Conservation (phyloP, 75 land plant species). For the Pinus albicaulis region DNA sequence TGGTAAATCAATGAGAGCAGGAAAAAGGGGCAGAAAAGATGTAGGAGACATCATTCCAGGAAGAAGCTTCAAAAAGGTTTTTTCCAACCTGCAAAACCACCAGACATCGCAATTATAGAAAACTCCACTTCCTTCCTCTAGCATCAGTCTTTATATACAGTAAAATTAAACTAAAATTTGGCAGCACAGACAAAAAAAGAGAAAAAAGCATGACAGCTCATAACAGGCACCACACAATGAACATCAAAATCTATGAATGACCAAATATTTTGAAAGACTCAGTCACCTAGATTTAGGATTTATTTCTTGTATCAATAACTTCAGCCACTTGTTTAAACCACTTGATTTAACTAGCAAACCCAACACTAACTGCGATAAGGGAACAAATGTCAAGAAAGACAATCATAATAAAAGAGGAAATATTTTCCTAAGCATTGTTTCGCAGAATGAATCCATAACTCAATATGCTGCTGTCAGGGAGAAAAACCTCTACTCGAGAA, state of each 20-base stretch:
- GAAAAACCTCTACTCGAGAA: neutral
- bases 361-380: neutral
- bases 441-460: neutral
- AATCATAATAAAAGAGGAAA: neutral
- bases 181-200: neutral
- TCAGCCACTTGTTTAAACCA: neutral
- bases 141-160: neutral
- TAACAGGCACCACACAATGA: neutral
- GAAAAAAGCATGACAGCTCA: neutral
- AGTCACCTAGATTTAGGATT: neutral
- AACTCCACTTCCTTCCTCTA: neutral
- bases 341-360: neutral
- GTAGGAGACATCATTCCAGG: conserved; percentile 75
- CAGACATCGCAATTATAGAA: neutral
- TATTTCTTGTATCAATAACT: neutral
- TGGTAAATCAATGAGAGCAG: conserved; percentile 86
- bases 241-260: neutral
- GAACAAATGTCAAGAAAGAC: neutral
- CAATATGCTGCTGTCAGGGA: neutral
- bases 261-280: neutral
- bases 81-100: conserved; percentile 57
- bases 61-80: conserved; percentile 61
- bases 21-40: conserved; percentile 88
- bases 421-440: neutral
- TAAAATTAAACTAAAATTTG: neutral